Percentiles rank a stretch among this genome's conserved stretches.
Evolutionary conservation across 1,284 basidiomycete species (phyloP).

Genomic region (Prillingera fragicola): DNA sequence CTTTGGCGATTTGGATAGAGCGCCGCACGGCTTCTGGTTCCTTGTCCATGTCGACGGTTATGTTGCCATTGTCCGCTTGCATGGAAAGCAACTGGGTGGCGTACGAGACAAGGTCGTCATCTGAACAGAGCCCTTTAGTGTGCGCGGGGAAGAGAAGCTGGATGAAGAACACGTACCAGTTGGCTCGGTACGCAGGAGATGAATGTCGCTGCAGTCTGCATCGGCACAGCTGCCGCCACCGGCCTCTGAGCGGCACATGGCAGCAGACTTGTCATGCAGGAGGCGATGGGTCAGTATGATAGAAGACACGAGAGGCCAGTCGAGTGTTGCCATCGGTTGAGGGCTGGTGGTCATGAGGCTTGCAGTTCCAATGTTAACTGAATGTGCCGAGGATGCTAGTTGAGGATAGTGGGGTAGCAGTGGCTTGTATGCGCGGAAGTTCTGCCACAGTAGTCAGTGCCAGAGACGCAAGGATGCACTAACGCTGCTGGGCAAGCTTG

Average conservation of each 20-base stretch:
- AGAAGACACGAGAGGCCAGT: conserved; percentile 25
- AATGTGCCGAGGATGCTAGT: conserved; percentile 10
- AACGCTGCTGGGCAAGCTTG: no score
- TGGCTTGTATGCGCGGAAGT: conserved; percentile 22
- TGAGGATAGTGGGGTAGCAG: conserved; percentile 36
- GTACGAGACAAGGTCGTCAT: conserved; percentile 35
- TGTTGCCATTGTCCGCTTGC: neutral
- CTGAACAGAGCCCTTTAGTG: conserved; percentile 18
- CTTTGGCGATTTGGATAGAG: no score
- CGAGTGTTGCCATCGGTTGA: conserved; percentile 11
- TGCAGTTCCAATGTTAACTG: neutral
- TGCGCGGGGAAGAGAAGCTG: neutral
- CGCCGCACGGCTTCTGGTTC: no score
- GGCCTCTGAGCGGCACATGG: conserved; percentile 33
- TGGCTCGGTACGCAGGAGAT: conserved; percentile 25
- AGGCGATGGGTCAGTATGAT: conserved; percentile 38
- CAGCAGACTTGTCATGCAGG: conserved; percentile 19
- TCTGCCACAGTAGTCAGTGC: no score
- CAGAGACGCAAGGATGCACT: no score
- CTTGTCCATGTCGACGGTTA: no score
- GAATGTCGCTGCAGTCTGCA: conserved; percentile 28
- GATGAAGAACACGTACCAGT: conserved; percentile 27
- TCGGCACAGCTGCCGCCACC: conserved; percentile 39
- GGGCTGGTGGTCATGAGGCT: neutral
- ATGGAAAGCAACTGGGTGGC: conserved; percentile 9